phyloP scores from a whole-genome alignment of 345 rosid genomes.

The Populus tremula region DNA sequence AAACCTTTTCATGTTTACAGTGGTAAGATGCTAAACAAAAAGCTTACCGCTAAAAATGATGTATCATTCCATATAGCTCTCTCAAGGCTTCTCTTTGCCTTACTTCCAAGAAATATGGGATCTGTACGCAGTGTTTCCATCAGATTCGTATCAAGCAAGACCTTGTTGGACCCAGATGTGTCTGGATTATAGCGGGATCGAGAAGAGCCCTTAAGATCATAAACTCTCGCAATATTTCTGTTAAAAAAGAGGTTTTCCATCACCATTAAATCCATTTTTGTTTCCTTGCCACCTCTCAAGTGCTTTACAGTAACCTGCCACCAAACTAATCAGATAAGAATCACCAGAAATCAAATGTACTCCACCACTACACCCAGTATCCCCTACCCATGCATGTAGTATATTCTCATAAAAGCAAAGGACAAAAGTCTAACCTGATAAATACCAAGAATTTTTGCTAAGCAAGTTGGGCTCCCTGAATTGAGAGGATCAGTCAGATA shows the following conservation, averaged over 20 bases:
- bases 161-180: constrained; percentile 70
- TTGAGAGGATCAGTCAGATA: constrained; percentile 66
- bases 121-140: constrained; percentile 74
- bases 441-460: constrained; percentile 93
- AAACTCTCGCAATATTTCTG: constrained; percentile 68
- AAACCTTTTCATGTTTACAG: not conserved
- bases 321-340: constrained; percentile 10
- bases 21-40: not conserved
- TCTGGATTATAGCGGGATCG: constrained; percentile 84
- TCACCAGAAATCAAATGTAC: not conserved
- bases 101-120: constrained; percentile 93
- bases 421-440: constrained; percentile 69
- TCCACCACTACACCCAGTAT: not conserved
- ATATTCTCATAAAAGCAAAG: not conserved
- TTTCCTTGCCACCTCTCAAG: constrained; percentile 81
- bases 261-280: constrained; percentile 89
- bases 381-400: not conserved
- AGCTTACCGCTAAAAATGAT: constrained; percentile 79
- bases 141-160: constrained; percentile 80
- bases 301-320: constrained; percentile 78
- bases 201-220: constrained; percentile 89
- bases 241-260: constrained; percentile 96
- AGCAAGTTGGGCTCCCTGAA: constrained; percentile 90
- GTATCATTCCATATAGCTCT: constrained; percentile 99
- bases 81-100: constrained; percentile 84